Evolutionary conservation across 345 rosid species (phyloP).

Genomic region (Populus tremula): DNA sequence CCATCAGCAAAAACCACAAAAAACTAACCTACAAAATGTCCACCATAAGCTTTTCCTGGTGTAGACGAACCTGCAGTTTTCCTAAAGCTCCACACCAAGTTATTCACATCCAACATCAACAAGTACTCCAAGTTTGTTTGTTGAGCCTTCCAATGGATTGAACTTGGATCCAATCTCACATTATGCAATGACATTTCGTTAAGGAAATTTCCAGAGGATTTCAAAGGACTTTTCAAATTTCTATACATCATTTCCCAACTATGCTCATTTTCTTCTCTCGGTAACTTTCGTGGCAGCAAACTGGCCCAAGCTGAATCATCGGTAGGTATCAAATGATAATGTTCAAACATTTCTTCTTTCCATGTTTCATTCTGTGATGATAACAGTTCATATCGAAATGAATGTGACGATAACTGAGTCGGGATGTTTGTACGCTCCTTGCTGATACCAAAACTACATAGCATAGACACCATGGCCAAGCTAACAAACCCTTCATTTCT

Average conservation of each 20-base stretch:
- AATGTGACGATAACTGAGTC: slow-evolving; percentile 58
- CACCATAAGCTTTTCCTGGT: slow-evolving; percentile 67
- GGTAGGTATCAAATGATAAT: slow-evolving; percentile 77
- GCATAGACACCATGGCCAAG: slow-evolving; percentile 17
- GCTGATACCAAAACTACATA: slow-evolving; percentile 28
- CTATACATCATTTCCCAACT: slow-evolving; percentile 70
- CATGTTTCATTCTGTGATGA: slow-evolving; percentile 62
- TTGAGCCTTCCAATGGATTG: slow-evolving; percentile 71
- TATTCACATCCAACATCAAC: slow-evolving; percentile 77
- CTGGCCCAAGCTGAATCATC: slow-evolving; percentile 79
- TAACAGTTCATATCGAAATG: slow-evolving; percentile 58
- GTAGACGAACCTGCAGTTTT: slow-evolving; percentile 69
- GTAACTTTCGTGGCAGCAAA: slow-evolving; percentile 65
- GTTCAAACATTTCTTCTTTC: slow-evolving; percentile 63
- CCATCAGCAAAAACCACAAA: slow-evolving; percentile 11
- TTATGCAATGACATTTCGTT: slow-evolving; percentile 75
- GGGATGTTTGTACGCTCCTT: slow-evolving; percentile 90
- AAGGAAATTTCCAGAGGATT: slow-evolving; percentile 44
- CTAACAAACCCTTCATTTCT: slow-evolving; percentile 32
- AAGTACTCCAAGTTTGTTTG: slow-evolving; percentile 86
- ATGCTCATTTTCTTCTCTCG: slow-evolving; percentile 61
- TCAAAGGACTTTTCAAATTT: slow-evolving; percentile 53
- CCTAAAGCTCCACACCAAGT: slow-evolving; percentile 78
- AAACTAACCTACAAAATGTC: slow-evolving; percentile 86
- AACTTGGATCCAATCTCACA: slow-evolving; percentile 62